Percentiles rank a stretch among this genome's conserved stretches.
phyloP scores from a whole-genome alignment of 1,139 yeast species.

The Lodderomyces beijingensis region DNA sequence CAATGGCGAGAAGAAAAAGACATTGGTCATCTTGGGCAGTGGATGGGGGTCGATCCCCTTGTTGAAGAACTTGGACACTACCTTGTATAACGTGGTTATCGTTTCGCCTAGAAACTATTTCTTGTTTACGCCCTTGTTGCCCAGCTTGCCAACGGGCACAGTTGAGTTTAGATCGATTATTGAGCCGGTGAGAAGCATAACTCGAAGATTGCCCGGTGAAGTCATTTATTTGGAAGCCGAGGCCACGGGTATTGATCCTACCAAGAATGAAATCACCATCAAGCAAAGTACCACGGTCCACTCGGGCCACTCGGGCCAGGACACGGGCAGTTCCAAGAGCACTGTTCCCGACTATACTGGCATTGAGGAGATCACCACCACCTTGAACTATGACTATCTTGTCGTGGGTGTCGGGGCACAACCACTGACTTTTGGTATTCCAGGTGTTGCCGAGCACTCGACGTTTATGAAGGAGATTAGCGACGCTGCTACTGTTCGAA shows the following conservation, averaged over 20 bases:
- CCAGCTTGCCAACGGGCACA: conserved; percentile 92
- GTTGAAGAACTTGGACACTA: conserved; percentile 79
- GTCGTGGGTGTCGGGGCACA: conserved; percentile 91
- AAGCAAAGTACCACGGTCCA: conserved; percentile 51
- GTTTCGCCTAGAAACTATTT: conserved; percentile 94
- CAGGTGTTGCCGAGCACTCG: conserved; percentile 87
- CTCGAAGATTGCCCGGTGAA: conserved; percentile 66
- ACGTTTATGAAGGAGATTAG: conserved; percentile 82
- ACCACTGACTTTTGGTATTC: conserved; percentile 88
- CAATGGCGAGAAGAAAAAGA: conserved; percentile 77
- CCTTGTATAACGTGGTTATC: conserved; percentile 81
- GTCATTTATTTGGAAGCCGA: conserved; percentile 89
- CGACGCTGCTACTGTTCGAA: conserved; percentile 75
- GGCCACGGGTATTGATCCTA: conserved; percentile 78
- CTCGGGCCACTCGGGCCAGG: conserved; percentile 52
- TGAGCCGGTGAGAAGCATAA: conserved; percentile 76
- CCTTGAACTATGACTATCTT: conserved; percentile 67
- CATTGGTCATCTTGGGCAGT: conserved; percentile 82
- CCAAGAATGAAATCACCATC: conserved; percentile 42
- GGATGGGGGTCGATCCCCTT: conserved; percentile 93
- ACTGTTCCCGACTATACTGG: conserved; percentile 37
- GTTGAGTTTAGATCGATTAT: conserved; percentile 86
- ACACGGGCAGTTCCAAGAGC: conserved; percentile 49
- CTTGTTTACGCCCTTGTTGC: conserved; percentile 88
- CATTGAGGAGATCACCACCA: conserved; percentile 43